Percentiles rank a stretch among this genome's conserved stretches.
Conservation (phyloP, 805 yeast species). For the Scheffersomyces spartinae region DNA sequence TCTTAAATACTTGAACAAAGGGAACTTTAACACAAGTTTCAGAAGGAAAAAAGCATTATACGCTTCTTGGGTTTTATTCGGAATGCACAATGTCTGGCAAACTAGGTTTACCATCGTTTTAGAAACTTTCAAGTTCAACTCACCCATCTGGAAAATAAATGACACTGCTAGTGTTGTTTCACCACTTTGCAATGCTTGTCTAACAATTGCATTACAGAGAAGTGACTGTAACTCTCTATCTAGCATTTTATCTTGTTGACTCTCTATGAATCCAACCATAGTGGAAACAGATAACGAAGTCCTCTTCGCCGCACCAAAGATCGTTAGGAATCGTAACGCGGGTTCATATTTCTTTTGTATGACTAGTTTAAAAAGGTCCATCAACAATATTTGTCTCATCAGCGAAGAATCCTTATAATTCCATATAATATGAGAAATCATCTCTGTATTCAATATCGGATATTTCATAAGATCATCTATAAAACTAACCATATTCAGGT, state of each 20-base stretch:
- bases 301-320: constrained; percentile 5
- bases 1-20: constrained; percentile 3
- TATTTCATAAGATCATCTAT: constrained; percentile 11
- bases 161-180: too few relatives aligned
- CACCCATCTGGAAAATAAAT: too few relatives aligned
- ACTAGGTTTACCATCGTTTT: constrained; percentile 2
- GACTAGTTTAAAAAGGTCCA: background rate
- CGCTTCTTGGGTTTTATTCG: background rate
- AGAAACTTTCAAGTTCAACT: too few relatives aligned
- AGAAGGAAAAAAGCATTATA: too few relatives aligned
- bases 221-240: too few relatives aligned
- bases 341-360: background rate
- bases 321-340: constrained; percentile 11
- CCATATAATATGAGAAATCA: constrained; percentile 8
- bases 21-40: background rate
- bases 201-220: too few relatives aligned
- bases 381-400: background rate
- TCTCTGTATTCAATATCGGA: constrained; percentile 8
- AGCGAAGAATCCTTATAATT: constrained; percentile 10
- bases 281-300: constrained; percentile 5
- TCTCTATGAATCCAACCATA: constrained; percentile 5
- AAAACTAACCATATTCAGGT: constrained; percentile 6
- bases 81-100: constrained; percentile 1
- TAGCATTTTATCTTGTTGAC: too few relatives aligned
- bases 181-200: too few relatives aligned